Percentiles rank a stretch among this genome's conserved stretches.
Evolutionary conservation across 345 rosid genomes (phyloP).

Genomic region (Salix dunnii): DNA sequence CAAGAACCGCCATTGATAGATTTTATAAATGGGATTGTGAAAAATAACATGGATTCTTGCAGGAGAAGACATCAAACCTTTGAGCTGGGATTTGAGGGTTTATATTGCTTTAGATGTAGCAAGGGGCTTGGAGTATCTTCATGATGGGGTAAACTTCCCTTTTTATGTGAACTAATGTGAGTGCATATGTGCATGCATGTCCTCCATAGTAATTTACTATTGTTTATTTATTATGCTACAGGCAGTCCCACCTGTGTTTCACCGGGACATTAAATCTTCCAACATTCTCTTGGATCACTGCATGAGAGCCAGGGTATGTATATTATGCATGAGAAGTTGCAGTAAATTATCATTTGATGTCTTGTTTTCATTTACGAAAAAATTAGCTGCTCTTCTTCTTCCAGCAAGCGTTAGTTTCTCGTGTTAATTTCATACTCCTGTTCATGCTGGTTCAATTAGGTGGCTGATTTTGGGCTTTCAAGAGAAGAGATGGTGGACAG

Average conservation of each 20-base stretch:
- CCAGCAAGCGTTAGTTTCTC: not conserved
- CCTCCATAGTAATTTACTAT: not conserved
- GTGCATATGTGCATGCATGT: not conserved
- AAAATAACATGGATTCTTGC: constrained; percentile 15
- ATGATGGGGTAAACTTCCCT: constrained; percentile 73
- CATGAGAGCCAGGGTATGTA: constrained; percentile 87
- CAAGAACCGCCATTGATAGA: not conserved
- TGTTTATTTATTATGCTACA: constrained; percentile 25
- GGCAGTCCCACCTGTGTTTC: constrained; percentile 98
- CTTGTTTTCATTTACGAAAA: not conserved
- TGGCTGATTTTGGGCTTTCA: constrained; percentile 97
- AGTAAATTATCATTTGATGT: not conserved
- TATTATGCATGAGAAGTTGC: not conserved
- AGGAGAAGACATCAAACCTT: constrained; percentile 57
- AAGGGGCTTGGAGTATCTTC: constrained; percentile 97
- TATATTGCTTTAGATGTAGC: constrained; percentile 86
- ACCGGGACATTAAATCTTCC: constrained; percentile 92
- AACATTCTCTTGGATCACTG: constrained; percentile 92
- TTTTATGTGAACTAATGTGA: not conserved
- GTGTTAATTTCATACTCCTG: not conserved
- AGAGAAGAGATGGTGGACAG: constrained; percentile 88
- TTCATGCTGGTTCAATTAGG: constrained; percentile 41
- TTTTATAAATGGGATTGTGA: not conserved
- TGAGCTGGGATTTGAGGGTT: constrained; percentile 87
- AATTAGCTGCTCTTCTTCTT: not conserved